Evolutionary conservation across 345 rosid genomes (phyloP).

Genomic region (Eucalyptus pauciflora): DNA sequence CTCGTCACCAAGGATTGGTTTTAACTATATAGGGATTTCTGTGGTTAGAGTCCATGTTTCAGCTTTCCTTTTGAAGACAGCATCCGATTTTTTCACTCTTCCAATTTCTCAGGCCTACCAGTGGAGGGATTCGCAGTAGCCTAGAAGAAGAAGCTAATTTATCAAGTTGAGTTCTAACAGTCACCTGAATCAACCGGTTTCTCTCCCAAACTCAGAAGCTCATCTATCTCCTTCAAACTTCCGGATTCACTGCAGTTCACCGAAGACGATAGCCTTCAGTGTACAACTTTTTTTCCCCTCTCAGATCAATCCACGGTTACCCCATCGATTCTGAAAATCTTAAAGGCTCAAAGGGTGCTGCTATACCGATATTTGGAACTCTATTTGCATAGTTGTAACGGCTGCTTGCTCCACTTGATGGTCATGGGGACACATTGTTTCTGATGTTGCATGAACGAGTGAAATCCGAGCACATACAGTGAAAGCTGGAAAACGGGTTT

Average conservation of each 20-base stretch:
- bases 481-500: neutral
- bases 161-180: neutral
- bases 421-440: neutral
- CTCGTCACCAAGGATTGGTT: neutral
- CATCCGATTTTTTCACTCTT: neutral
- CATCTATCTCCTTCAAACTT: neutral
- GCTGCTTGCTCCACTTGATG: neutral
- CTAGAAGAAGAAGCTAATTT: conserved; percentile 3
- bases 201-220: neutral
- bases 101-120: conserved; percentile 10
- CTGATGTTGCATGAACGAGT: neutral
- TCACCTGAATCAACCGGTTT: neutral
- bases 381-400: neutral
- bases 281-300: neutral
- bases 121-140: conserved; percentile 7
- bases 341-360: neutral
- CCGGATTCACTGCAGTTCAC: neutral
- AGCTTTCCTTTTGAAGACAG: neutral
- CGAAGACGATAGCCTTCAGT: neutral
- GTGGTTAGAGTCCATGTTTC: neutral
- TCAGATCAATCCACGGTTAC: neutral
- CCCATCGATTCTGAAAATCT: neutral
- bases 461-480: neutral
- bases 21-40: neutral
- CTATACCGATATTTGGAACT: neutral